A percentile compares a stretch with the other conserved stretches of the same genome.
These are phyloP conservation scores for Coemansia sp. DNA, from an alignment of 192 early-diverging fungal genomes.

Conservation along the genomic window DNA sequence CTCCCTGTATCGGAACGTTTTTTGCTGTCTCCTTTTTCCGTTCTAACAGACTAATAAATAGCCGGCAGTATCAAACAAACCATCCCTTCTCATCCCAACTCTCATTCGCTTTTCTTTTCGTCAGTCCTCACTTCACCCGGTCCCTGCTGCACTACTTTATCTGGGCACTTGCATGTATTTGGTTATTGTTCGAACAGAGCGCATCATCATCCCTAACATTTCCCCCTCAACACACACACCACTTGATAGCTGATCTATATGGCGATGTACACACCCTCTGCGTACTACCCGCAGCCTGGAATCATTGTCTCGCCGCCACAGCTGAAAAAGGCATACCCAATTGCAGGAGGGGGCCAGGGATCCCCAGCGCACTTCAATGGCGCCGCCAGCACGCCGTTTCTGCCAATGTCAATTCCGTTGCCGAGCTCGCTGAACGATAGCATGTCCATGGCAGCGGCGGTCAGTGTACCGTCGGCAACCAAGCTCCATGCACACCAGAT, in stretches of 20 bases:
- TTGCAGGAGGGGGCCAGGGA: not conserved
- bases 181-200: not conserved
- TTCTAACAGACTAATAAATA: conserved; percentile 3
- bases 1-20: not conserved
- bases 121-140: no score
- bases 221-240: not conserved
- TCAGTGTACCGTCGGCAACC: not conserved
- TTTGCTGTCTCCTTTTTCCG: not conserved
- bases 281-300: conserved; percentile 9
- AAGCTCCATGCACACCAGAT: conserved; percentile 4
- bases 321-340: not conserved
- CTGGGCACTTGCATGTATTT: not conserved
- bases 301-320: not conserved
- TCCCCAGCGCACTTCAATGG: not conserved
- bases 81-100: not conserved
- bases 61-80: not conserved
- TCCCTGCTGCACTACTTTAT: not conserved
- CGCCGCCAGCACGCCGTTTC: conserved; percentile 1
- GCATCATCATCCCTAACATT: not conserved
- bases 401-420: conserved; percentile 27
- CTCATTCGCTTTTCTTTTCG: not conserved
- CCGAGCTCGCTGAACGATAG: conserved; percentile 7
- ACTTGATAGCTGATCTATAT: not conserved
- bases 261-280: not conserved
- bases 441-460: not conserved